A percentile compares a stretch with the other conserved stretches of the same genome.
phyloP scores from a whole-genome alignment of 345 rosid species.

The Cochlearia excelsa region DNA sequence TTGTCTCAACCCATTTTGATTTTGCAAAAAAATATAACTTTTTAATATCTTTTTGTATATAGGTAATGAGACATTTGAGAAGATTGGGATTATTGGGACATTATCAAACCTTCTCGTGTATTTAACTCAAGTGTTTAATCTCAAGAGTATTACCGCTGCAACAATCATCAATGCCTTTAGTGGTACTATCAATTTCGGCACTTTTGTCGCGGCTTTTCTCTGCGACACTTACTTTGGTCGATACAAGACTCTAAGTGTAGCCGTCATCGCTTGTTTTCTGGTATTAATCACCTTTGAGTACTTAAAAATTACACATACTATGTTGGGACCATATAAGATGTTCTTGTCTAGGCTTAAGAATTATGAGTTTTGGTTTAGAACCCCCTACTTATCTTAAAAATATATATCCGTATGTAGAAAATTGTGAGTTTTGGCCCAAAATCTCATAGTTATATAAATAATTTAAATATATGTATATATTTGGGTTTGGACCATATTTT shows the following conservation, averaged over 20 bases:
- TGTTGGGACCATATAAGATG: no score
- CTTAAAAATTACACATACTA: background rate
- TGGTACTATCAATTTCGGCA: slow-evolving; percentile 70
- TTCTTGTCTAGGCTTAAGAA: no score
- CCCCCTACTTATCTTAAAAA: no score
- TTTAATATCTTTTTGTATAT: background rate
- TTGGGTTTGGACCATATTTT: no score
- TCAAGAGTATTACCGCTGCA: slow-evolving; percentile 65
- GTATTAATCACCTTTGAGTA: slow-evolving; percentile 32
- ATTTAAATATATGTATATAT: no score
- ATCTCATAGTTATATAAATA: no score
- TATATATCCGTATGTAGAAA: no score
- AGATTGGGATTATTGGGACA: slow-evolving; percentile 81
- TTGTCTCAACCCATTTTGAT: background rate
- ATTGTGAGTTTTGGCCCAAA: no score
- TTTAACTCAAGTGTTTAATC: slow-evolving; percentile 68
- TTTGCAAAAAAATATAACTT: background rate
- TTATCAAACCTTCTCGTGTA: slow-evolving; percentile 72
- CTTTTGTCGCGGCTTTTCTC: slow-evolving; percentile 68
- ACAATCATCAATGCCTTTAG: slow-evolving; percentile 64
- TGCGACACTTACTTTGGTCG: slow-evolving; percentile 88
- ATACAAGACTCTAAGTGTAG: slow-evolving; percentile 66
- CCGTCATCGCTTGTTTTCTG: slow-evolving; percentile 61
- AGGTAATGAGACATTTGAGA: slow-evolving; percentile 87
- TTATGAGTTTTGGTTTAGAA: no score